Conservation (phyloP, 2,329 filamentous ascomycete genomes). For the Pseudocercospora pini-densiflorae region DNA sequence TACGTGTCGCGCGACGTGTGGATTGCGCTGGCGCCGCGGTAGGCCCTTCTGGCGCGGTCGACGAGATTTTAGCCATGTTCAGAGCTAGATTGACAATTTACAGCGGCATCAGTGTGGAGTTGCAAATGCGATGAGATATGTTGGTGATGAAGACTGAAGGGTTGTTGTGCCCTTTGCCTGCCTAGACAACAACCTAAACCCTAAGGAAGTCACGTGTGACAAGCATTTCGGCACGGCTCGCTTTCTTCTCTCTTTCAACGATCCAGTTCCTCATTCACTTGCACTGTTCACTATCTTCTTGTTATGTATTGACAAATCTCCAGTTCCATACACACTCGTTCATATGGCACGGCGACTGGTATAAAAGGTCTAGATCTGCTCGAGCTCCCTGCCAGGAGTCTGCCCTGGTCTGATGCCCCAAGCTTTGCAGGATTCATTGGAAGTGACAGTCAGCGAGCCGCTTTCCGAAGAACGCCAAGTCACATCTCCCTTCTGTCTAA, state of each 20-base stretch:
- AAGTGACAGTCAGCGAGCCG: no score
- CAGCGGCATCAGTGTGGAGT: not conserved
- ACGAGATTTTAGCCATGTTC: conserved; percentile 15
- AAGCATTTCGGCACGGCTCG: not conserved
- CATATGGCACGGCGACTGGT: no score
- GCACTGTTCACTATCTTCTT: no score
- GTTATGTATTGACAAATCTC: no score
- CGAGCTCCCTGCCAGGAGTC: not conserved
- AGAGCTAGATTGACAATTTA: not conserved
- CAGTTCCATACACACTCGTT: no score
- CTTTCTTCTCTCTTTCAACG: no score
- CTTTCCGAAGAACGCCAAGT: no score
- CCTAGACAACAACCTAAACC: not conserved
- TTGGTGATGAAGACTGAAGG: not conserved
- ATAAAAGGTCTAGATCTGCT: not conserved
- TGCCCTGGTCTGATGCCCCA: not conserved
- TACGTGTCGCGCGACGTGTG: conserved; percentile 15
- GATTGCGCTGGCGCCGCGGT: conserved; percentile 9
- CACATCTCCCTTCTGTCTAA: no score
- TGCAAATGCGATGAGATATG: not conserved
- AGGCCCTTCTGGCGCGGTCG: conserved; percentile 12
- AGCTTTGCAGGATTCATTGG: not conserved
- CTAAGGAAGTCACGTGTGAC: not conserved
- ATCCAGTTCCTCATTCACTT: no score
- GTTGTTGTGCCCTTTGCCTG: not conserved